Conservation (phyloP, 352 stramenopile species). For the Phytopythium montanum region DNA sequence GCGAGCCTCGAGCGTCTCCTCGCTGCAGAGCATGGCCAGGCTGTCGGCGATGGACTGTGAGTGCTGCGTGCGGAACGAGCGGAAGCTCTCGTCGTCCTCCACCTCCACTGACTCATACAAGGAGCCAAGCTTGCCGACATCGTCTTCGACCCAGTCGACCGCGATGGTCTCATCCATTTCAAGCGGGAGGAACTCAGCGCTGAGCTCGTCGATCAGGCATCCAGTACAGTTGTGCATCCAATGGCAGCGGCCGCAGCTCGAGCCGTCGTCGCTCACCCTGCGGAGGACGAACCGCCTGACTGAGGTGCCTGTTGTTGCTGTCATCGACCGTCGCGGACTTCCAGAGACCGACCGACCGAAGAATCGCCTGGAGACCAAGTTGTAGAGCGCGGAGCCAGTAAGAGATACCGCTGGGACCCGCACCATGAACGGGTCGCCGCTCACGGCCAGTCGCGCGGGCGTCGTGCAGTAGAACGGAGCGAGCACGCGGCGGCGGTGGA, state of each 20-base stretch:
- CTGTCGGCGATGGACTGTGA: constrained; percentile 34
- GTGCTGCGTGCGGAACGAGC: constrained; percentile 19
- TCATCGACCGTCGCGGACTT: neutral
- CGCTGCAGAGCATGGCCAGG: constrained; percentile 42
- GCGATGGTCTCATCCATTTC: constrained; percentile 55
- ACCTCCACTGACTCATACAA: neutral
- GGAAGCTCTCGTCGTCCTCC: constrained; percentile 37
- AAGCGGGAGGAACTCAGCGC: constrained; percentile 28
- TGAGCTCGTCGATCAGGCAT: constrained; percentile 34
- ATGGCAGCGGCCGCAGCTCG: constrained; percentile 43
- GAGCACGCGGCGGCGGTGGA: constrained; percentile 34
- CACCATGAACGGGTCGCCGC: constrained; percentile 35
- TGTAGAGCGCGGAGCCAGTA: constrained; percentile 32
- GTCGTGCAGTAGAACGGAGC: constrained; percentile 55
- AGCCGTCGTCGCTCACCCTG: constrained; percentile 37
- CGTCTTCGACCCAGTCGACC: constrained; percentile 51
- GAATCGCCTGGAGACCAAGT: constrained; percentile 15
- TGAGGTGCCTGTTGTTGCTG: neutral
- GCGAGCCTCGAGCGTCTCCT: constrained; percentile 34
- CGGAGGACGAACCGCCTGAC: constrained; percentile 35
- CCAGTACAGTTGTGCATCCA: constrained; percentile 49
- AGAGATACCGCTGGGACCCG: constrained; percentile 12
- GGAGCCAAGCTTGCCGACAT: neutral
- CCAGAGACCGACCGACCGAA: neutral
- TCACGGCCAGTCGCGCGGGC: constrained; percentile 29